phyloP scores from a whole-genome alignment of 2,329 filamentous ascomycete genomes.

The Aspergillus novofumigatus region DNA sequence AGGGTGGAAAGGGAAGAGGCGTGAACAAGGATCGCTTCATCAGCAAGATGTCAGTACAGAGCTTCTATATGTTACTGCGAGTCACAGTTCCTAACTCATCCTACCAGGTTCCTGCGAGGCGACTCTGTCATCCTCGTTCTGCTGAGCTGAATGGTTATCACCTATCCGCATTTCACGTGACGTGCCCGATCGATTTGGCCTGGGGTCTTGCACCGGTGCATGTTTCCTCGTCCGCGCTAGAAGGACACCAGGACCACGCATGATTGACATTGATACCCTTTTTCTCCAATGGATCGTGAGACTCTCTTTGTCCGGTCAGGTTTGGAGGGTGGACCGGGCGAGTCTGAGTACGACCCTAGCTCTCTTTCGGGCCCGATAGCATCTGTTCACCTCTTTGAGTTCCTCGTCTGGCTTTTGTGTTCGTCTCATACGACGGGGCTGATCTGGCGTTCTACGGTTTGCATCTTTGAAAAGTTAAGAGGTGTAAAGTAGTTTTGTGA shows the following conservation, averaged over 20 bases:
- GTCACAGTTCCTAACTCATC: not conserved
- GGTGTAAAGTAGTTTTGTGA: slow-evolving; percentile 9
- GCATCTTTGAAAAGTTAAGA: slow-evolving; percentile 5
- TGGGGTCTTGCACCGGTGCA: not conserved
- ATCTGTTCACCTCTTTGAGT: not conserved
- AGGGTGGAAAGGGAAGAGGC: slow-evolving; percentile 82
- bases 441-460: slow-evolving; percentile 18
- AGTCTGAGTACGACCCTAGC: not conserved
- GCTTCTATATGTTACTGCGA: not conserved
- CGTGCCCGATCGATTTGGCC: slow-evolving; percentile 4
- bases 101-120: slow-evolving; percentile 70
- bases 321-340: not conserved
- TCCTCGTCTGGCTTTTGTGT: slow-evolving; percentile 6
- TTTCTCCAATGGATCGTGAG: slow-evolving; percentile 1
- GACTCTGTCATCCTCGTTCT: slow-evolving; percentile 86
- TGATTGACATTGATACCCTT: slow-evolving; percentile 30
- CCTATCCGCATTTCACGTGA: slow-evolving; percentile 4
- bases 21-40: slow-evolving; percentile 99
- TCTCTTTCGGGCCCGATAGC: slow-evolving; percentile 12
- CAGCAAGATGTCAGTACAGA: slow-evolving; percentile 76
- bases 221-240: slow-evolving; percentile 4
- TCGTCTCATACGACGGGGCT: slow-evolving; percentile 7
- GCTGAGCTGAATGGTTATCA: slow-evolving; percentile 57
- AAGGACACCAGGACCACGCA: slow-evolving; percentile 9
- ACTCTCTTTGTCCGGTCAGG: not conserved